These are phyloP conservation scores for Apiospora aurea DNA, from an alignment of 2,329 filamentous ascomycete genomes.

Conservation along the genomic window DNA sequence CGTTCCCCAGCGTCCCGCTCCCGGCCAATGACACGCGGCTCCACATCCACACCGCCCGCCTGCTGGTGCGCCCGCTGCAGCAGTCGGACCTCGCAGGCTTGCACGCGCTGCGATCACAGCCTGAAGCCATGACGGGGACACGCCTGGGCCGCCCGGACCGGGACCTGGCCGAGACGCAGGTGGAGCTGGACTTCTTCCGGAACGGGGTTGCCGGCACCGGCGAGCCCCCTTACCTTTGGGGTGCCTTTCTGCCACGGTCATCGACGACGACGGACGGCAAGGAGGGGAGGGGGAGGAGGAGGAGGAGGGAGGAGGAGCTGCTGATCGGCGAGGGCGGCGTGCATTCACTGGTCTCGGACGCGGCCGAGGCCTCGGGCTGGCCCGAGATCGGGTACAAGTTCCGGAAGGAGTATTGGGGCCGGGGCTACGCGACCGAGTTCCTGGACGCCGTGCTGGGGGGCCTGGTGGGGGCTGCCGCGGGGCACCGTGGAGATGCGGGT, in stretches of 20 bases:
- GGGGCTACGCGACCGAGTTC: slow-evolving; percentile 27
- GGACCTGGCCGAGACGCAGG: slow-evolving; percentile 33
- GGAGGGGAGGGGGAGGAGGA: too few species aligned
- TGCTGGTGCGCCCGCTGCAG: slow-evolving; percentile 36
- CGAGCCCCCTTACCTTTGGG: slow-evolving; percentile 32
- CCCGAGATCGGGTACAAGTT: slow-evolving; percentile 29
- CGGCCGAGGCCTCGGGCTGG: slow-evolving; percentile 15
- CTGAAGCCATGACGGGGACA: slow-evolving; percentile 37
- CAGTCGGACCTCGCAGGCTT: slow-evolving; percentile 33
- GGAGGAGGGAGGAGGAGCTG: slow-evolving; percentile 31
- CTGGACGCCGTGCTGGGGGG: slow-evolving; percentile 6
- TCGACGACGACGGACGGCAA: slow-evolving; percentile 43
- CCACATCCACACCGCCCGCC: slow-evolving; percentile 36
- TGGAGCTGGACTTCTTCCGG: slow-evolving; percentile 30
- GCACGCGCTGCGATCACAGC: slow-evolving; percentile 33
- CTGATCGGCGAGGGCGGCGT: slow-evolving; percentile 50
- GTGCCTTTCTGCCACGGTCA: slow-evolving; percentile 35
- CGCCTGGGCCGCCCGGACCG: slow-evolving; percentile 33
- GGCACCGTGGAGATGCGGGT: not conserved
- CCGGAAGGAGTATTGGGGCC: slow-evolving; percentile 25
- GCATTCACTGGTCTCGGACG: slow-evolving; percentile 24
- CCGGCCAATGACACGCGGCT: slow-evolving; percentile 31
- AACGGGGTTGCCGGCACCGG: not conserved
- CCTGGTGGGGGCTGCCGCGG: slow-evolving; percentile 26
- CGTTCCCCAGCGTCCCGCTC: slow-evolving; percentile 35